Evolutionary conservation across 2,329 filamentous ascomycete species (phyloP), one percentile per base, ranked within the genome.

Genomic region (Hypoxylon sp.): DNA sequence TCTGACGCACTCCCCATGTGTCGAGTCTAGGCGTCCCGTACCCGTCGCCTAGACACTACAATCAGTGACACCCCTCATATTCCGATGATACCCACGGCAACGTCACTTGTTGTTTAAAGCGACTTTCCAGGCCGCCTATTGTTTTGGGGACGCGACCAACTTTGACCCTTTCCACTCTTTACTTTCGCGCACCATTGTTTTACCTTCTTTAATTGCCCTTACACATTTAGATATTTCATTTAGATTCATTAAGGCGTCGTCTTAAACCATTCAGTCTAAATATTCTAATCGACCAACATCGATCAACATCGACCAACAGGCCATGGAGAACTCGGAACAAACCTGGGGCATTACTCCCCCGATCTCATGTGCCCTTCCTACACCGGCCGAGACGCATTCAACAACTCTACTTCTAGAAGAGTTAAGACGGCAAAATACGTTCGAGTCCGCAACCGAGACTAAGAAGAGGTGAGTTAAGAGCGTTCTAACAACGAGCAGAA

Each of bases 361-460:
- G 51, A 93, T 99, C 39, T 97, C 94, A 19, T 87, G 86, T 11
- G 84, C 86, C 22, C 85, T 94, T 24, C 96, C 96, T 3, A 96
- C 92, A 0, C 87, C 91, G 61, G 83, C 87, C 39, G 95, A 99
- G 79, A 88, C 91, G 63, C 86, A 91, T 71, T 88, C 92, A 55
- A 97, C 93, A 74, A 90, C 94, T 73, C 86, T 90, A 62, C 87
- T 99, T 48, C 87, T 97, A 63, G 89, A 92, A 62, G 94, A 98
- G 81, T 84, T 99, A 68, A 94, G 94, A 79, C 86, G 86, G 44
- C 93, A 98, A 81, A 95, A 97, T 81, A 97, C 96, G 58, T 99
- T 97, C 75, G 96, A 98, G 81, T 89, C 88, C 58, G 87, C 90
- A 13, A 86, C 92, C 47, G 96, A 97, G 78, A 97, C 93, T 2